Evolutionary conservation across 352 stramenopile species (phyloP), one percentile per base, ranked within the genome.

Genomic region (Globisporangium mamillatum): DNA sequence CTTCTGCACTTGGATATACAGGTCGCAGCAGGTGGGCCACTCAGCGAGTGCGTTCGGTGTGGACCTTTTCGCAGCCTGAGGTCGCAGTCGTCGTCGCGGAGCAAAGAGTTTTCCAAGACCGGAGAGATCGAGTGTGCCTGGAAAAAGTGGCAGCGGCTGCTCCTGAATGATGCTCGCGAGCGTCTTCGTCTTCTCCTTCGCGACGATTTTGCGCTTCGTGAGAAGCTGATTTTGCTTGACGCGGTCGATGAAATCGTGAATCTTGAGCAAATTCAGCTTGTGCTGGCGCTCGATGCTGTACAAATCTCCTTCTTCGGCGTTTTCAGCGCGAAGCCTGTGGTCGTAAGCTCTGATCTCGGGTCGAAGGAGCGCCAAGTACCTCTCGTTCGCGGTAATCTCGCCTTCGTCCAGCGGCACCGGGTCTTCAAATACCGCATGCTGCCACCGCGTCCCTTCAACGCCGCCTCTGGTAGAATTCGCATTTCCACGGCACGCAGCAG

Each of bases 1-100:
- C 14, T 87, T 80, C 50, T 95, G 86, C 22, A 98, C 72, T 63
- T 97, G 92, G 8, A 97, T 75, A 60, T 96, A 93, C 27, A 97
- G 60, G 4, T 77, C 81, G 56, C 88, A 96, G 24, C 85, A 68
- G 24, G 69, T 82, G 2, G 84, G 85, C 79, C 79, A 91, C 38
- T 91, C 80, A 2, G 71, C 77, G n/a, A 75, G 61, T 24, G 68
- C 73, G 58, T 54, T 57, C 38, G 75, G 75, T 24, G 64, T 63
- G 1, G 60, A 36, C 0, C 74, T 66, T 41, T 67, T 69, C 41
- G 76, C 75, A 24, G 75, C 34, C n/a, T 76, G 73, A 24, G 87
- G 85, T 10, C 85, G 74, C 38, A 94, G 75, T 1, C 78, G 75
- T 22, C 75, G 79, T 34, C 77, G 78, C 24, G 74, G 77, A 18